phyloP scores from a whole-genome alignment of 176 grass and related monocot genomes.

The Musa beccarii region DNA sequence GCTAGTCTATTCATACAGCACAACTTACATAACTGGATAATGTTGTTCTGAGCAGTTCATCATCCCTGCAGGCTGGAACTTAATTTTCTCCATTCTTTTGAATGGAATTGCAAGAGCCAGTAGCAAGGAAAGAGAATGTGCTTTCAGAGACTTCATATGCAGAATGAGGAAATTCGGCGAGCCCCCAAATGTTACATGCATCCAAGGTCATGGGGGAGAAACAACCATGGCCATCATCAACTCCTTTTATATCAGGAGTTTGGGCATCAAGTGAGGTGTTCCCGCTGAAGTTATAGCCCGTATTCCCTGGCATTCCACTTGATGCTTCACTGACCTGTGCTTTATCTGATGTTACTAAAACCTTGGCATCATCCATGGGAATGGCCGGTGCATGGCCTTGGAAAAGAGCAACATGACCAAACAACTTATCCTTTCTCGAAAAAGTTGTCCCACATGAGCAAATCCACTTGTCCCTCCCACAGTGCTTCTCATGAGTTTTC shows the following conservation, averaged over 20 bases:
- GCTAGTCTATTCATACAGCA: no score
- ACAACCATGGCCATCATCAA: slow-evolving; percentile 20
- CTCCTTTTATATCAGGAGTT: slow-evolving; percentile 16
- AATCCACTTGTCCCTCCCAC: slow-evolving; percentile 5
- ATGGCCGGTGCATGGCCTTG: slow-evolving; percentile 5
- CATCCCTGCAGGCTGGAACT: background rate
- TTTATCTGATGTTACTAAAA: background rate
- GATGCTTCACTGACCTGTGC: background rate
- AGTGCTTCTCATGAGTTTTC: slow-evolving; percentile 20
- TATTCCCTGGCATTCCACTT: slow-evolving; percentile 7
- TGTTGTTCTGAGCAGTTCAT: background rate
- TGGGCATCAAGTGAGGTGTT: slow-evolving; percentile 17
- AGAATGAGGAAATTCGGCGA: slow-evolving; percentile 20
- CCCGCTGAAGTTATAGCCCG: slow-evolving; percentile 17
- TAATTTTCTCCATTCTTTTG: slow-evolving; percentile 3
- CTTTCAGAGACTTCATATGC: slow-evolving; percentile 29
- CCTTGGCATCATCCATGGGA: background rate
- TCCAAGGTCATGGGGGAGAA: slow-evolving; percentile 18
- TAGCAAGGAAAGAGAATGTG: background rate
- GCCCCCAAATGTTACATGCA: slow-evolving; percentile 27
- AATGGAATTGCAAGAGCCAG: background rate
- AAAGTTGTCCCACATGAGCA: slow-evolving; percentile 14
- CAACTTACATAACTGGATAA: background rate
- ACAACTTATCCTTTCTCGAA: slow-evolving; percentile 19
- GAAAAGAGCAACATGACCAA: slow-evolving; percentile 13